A percentile compares a stretch with the other conserved stretches of the same genome.
phyloP scores from a whole-genome alignment of 1,139 yeast genomes.

The Pichia sp. region DNA sequence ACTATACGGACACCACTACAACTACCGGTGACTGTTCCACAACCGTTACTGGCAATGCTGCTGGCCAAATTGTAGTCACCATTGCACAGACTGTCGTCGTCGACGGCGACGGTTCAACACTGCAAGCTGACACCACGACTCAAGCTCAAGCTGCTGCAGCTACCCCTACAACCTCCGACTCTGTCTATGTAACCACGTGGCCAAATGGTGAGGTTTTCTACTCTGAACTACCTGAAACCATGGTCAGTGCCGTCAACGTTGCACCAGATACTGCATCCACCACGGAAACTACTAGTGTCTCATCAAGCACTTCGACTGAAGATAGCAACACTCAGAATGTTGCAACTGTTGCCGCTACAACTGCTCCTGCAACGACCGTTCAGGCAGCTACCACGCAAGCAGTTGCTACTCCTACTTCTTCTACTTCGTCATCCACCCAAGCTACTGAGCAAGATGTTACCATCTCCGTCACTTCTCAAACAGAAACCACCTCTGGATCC shows the following conservation, averaged over 20 bases:
- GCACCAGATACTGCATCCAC: constrained; percentile 24
- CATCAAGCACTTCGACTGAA: constrained; percentile 10
- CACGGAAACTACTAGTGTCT: constrained; percentile 13
- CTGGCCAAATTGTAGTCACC: constrained; percentile 13
- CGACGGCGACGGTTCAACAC: constrained; percentile 3
- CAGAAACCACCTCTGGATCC: constrained; percentile 17
- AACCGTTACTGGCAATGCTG: constrained; percentile 9
- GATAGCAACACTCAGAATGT: constrained; percentile 27
- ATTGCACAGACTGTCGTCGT: constrained; percentile 8
- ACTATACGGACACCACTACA: constrained; percentile 13
- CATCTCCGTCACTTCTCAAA: no score
- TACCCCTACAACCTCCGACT: constrained; percentile 3
- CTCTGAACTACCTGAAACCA: constrained; percentile 34
- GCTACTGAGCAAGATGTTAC: constrained; percentile 16
- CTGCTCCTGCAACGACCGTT: constrained; percentile 23
- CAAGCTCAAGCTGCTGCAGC: not conserved
- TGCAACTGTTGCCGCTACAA: constrained; percentile 19
- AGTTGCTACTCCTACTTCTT: constrained; percentile 20
- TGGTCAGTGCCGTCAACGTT: constrained; percentile 16
- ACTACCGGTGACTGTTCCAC: constrained; percentile 15
- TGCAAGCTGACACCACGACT: not conserved
- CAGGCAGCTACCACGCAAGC: constrained; percentile 14
- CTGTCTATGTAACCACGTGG: constrained; percentile 18
- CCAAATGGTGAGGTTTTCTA: constrained; percentile 22
- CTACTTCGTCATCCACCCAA: constrained; percentile 22